Evolutionary conservation across 139 green algal species (phyloP), one percentile per base, ranked within the genome.

Genomic region (Asterochloris erici): DNA sequence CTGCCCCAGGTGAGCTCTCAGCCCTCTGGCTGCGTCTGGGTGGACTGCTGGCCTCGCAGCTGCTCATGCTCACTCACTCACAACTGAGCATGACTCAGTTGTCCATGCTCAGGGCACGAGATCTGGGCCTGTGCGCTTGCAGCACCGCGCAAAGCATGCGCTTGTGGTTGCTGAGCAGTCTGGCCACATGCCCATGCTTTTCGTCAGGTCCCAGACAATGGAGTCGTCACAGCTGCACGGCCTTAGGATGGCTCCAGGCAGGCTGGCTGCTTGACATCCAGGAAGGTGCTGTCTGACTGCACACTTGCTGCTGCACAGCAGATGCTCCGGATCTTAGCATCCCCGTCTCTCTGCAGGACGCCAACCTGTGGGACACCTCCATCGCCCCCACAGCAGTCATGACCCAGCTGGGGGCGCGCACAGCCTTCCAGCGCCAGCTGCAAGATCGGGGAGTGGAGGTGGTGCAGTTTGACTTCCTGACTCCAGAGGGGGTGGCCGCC

Each of bases 401-500:
- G 86, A 99, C 97, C 14, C 94, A 99, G 92, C 85, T 88, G 0
- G 96, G 96, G 11, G 96, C 93, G 14, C 87, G 91, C 17, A 85
- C 73, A 1, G 77, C 84, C 28, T 96, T 98, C 82, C 94, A 97
- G 88, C 29, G 66, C 14, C 24, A 68, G 54, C 76, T 95, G 78
- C 74, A 83, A 9, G 80, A 81, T 12, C 74, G 69, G 11, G 95
- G 93, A 4, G 97, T 99, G n/a, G 95, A 99, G 90, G 96, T 99
- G 13, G 90, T 99, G 19, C 95, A 99, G 86, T 99, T 99, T 90
- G 94, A 98, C 87, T 98, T 98, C 76, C 86, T 99, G n/a, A 97
- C 90, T 0, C 96, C 95, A 4, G 86, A 89, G 28, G 84, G 75
- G 0, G 94, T 98, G 26, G 92, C 94, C 11, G 85, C 92, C 68